Evolutionary conservation across 305 asterid genomes (phyloP).

Genomic region (Rubia tinctorum): DNA sequence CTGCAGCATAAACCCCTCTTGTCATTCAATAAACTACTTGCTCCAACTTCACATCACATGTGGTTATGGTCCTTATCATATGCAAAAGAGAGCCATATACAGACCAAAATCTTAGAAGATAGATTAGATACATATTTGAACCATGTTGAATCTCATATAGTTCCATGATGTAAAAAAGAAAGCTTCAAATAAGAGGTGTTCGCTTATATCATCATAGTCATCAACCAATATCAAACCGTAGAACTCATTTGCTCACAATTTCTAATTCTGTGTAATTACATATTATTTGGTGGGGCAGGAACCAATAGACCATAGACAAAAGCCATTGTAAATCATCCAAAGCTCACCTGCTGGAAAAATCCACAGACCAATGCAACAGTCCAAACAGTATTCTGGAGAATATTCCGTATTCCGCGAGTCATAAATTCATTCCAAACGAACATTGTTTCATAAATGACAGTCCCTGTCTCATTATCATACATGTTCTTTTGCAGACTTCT

Average conservation of each 20-base stretch:
- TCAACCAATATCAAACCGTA: background rate
- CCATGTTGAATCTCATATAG: background rate
- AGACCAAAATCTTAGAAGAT: background rate
- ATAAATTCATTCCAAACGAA: slow-evolving; percentile 98
- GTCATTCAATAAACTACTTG: background rate
- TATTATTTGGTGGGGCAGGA: background rate
- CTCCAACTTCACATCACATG: background rate
- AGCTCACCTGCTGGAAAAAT: slow-evolving; percentile 87
- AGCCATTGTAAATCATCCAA: slow-evolving; percentile 8
- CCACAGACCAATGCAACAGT: slow-evolving; percentile 97
- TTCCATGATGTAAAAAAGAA: background rate
- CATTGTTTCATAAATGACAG: slow-evolving; percentile 79
- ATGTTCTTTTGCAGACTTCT: slow-evolving; percentile 89
- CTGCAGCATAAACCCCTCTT: background rate
- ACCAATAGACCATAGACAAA: background rate
- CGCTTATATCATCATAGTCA: background rate
- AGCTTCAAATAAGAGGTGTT: background rate
- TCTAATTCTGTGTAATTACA: background rate
- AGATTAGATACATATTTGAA: background rate
- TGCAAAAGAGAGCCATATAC: background rate
- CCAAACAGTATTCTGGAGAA: slow-evolving; percentile 88
- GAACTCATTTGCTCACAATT: background rate
- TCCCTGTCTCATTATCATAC: slow-evolving; percentile 57
- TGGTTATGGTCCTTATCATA: background rate
- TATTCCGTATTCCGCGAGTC: slow-evolving; percentile 80